Evolutionary conservation across 768 basidiomycete species (phyloP).

Genomic region (Dendrothele bispora): DNA sequence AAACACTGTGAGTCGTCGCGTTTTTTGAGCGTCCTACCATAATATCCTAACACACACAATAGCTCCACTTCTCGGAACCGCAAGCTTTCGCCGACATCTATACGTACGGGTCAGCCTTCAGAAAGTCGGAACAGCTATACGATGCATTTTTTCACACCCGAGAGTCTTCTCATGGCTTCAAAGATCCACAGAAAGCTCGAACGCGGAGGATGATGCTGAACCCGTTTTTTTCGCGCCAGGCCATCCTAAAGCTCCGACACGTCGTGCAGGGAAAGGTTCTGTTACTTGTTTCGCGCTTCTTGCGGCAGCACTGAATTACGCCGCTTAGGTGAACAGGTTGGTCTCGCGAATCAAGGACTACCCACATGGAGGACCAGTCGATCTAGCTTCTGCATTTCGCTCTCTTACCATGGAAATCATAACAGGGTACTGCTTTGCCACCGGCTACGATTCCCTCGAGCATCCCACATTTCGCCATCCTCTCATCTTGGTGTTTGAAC

Average conservation of each 20-base stretch:
- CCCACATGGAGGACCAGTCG: too few relatives aligned
- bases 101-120: conserved; percentile 10
- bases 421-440: conserved; percentile 30
- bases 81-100: conserved; percentile 23
- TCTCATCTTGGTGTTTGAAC: conserved; percentile 20
- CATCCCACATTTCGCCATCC: conserved; percentile 24
- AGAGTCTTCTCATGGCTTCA: too few relatives aligned
- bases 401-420: conserved; percentile 30
- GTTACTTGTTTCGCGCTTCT: too few relatives aligned
- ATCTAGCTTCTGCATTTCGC: conserved; percentile 25
- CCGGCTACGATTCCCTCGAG: conserved; percentile 22
- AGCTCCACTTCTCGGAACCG: conserved; percentile 24
- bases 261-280: conserved; percentile 13
- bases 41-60: neutral
- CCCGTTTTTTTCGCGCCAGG: conserved; percentile 17
- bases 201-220: conserved; percentile 13
- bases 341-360: too few relatives aligned
- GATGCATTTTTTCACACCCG: conserved; percentile 9
- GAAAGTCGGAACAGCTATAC: conserved; percentile 15
- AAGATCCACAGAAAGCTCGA: conserved; percentile 13
- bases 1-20: conserved; percentile 16
- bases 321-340: too few relatives aligned
- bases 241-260: conserved; percentile 14
- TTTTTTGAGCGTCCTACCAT: too few relatives aligned
- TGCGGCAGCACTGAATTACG: too few relatives aligned